Percentiles rank a stretch among this genome's conserved stretches.
Conservation (phyloP, 1,284 basidiomycete species). For the Boletus sp. region DNA sequence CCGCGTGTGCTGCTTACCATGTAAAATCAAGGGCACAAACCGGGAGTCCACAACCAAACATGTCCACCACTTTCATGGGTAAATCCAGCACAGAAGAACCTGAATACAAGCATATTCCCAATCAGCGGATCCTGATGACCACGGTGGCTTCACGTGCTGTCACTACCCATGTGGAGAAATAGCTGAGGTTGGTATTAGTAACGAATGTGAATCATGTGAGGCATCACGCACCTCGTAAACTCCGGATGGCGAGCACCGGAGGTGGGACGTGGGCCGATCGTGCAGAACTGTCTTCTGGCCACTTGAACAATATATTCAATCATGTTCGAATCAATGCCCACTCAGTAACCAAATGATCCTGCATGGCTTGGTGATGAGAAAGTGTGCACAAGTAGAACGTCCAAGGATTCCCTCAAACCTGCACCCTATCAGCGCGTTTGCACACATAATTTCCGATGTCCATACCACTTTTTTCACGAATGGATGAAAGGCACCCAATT, state of each 20-base stretch:
- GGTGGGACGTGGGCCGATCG: constrained; percentile 83
- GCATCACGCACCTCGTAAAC: constrained; percentile 59
- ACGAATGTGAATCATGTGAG: constrained; percentile 6
- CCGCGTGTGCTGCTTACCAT: constrained; percentile 51
- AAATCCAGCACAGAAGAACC: constrained; percentile 90
- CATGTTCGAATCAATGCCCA: constrained; percentile 71
- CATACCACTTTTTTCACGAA: constrained; percentile 71
- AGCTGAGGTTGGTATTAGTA: constrained; percentile 40
- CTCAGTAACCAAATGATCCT: constrained; percentile 59
- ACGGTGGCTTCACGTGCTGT: not conserved
- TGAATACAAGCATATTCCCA: constrained; percentile 89
- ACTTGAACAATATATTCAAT: constrained; percentile 42
- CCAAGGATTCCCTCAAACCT: constrained; percentile 87
- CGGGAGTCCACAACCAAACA: constrained; percentile 95
- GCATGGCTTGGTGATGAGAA: constrained; percentile 95
- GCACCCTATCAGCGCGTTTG: constrained; percentile 4
- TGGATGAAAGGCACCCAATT: constrained; percentile 62
- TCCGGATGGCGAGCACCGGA: constrained; percentile 66
- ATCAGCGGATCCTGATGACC: constrained; percentile 77
- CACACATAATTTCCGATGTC: not conserved
- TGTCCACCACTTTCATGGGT: constrained; percentile 99
- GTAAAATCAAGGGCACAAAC: constrained; percentile 88
- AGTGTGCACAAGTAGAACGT: constrained; percentile 76
- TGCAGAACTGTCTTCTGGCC: constrained; percentile 77
- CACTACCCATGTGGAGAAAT: constrained; percentile 49